A percentile compares a stretch with the other conserved stretches of the same genome.
These are phyloP conservation scores for Tulasnella sp. DNA, from an alignment of 768 basidiomycete species.

Conservation along the genomic window DNA sequence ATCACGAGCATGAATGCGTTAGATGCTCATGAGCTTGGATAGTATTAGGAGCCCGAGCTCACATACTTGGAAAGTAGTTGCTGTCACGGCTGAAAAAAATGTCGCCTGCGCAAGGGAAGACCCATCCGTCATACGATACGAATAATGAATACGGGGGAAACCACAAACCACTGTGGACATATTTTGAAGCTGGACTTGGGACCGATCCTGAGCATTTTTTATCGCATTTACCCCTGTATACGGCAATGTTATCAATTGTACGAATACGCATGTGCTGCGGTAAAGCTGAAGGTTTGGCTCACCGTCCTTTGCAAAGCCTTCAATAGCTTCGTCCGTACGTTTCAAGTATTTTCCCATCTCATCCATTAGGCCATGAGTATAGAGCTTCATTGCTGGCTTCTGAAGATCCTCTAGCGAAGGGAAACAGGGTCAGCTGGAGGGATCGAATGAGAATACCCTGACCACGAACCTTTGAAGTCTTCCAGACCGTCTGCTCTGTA, in stretches of 20 bases:
- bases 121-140: too few species aligned
- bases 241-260: conserved; percentile 52
- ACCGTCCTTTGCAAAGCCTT: conserved; percentile 78
- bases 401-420: conserved; percentile 59
- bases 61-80: too few species aligned
- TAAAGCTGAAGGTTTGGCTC: too few species aligned
- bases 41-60: too few species aligned
- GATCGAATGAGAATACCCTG: too few species aligned
- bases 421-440: too few species aligned
- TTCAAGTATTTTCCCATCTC: conserved; percentile 78
- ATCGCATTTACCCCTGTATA: too few species aligned
- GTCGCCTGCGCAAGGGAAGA: too few species aligned
- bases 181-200: conserved; percentile 23
- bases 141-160: neutral
- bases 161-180: conserved; percentile 21
- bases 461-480: conserved; percentile 38
- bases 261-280: too few species aligned
- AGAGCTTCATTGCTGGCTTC: conserved; percentile 70
- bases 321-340: conserved; percentile 64
- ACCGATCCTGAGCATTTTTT: conserved; percentile 22
- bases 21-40: too few species aligned
- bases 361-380: conserved; percentile 56
- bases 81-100: conserved; percentile 3
- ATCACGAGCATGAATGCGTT: too few species aligned
- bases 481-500: conserved; percentile 75